phyloP scores from a whole-genome alignment of 306 rosid species.

The Morella rubra region DNA sequence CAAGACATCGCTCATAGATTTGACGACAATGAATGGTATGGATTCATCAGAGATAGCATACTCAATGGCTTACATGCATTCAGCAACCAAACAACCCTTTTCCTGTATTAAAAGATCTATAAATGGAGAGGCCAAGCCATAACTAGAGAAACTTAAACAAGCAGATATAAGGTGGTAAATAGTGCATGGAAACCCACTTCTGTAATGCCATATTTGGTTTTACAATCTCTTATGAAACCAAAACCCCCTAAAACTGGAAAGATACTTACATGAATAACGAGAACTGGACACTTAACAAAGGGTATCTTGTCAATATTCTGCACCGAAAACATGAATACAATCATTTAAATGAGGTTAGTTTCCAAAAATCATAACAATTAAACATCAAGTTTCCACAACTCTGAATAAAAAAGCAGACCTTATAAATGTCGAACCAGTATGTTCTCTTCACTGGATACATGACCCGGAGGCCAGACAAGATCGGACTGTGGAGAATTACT shows the following conservation, averaged over 20 bases:
- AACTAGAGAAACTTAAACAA: background rate
- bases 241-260: conserved; percentile 16
- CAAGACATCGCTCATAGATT: background rate
- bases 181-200: background rate
- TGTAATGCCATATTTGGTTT: background rate
- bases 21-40: background rate
- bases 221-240: background rate
- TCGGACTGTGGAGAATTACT: conserved; percentile 93
- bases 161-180: background rate
- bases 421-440: conserved; percentile 95
- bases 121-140: background rate
- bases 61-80: background rate
- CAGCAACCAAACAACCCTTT: background rate
- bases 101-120: background rate
- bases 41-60: background rate
- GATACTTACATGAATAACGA: conserved; percentile 91
- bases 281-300: conserved; percentile 74
- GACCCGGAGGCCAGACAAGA: conserved; percentile 92
- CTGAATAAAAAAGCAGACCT: conserved; percentile 49
- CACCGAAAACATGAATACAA: conserved; percentile 33
- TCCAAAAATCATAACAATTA: background rate
- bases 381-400: conserved; percentile 11
- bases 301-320: conserved; percentile 96
- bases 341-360: conserved; percentile 8
- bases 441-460: conserved; percentile 95